Evolutionary conservation across 768 basidiomycete genomes (phyloP).

Genomic region (Lentinula sp.): DNA sequence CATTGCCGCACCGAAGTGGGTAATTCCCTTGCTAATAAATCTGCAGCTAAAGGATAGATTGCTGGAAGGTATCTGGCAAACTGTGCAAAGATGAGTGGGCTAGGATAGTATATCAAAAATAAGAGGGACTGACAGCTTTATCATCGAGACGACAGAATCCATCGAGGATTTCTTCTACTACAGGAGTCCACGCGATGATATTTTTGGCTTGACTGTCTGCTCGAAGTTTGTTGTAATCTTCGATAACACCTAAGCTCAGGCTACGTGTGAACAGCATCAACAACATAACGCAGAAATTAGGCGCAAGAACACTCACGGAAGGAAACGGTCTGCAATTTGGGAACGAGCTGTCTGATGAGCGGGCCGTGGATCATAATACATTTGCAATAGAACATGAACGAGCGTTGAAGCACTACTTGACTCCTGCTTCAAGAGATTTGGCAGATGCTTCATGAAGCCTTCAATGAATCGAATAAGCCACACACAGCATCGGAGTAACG

Average conservation of each 20-base stretch:
- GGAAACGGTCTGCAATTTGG: constrained; percentile 67
- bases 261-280: constrained; percentile 32
- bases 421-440: constrained; percentile 96
- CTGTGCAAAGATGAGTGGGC: constrained; percentile 34
- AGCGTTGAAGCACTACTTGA: constrained; percentile 94
- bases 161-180: constrained; percentile 89
- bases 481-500: neutral
- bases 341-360: constrained; percentile 82
- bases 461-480: neutral
- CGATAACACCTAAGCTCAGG: constrained; percentile 79
- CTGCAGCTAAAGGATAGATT: constrained; percentile 86
- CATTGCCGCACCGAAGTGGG: constrained; percentile 78
- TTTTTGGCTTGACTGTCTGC: constrained; percentile 91
- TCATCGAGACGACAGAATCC: constrained; percentile 89
- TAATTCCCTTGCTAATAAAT: constrained; percentile 77
- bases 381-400: constrained; percentile 84
- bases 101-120: neutral
- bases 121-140: constrained; percentile 65
- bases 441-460: constrained; percentile 99
- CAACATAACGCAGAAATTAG: constrained; percentile 19
- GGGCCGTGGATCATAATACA: constrained; percentile 89
- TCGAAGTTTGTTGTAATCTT: constrained; percentile 87
- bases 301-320: constrained; percentile 43
- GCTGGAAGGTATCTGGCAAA: constrained; percentile 84
- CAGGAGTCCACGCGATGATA: constrained; percentile 97